Conservation (phyloP, 2,329 filamentous ascomycete species). For the Alternaria conjuncta region DNA sequence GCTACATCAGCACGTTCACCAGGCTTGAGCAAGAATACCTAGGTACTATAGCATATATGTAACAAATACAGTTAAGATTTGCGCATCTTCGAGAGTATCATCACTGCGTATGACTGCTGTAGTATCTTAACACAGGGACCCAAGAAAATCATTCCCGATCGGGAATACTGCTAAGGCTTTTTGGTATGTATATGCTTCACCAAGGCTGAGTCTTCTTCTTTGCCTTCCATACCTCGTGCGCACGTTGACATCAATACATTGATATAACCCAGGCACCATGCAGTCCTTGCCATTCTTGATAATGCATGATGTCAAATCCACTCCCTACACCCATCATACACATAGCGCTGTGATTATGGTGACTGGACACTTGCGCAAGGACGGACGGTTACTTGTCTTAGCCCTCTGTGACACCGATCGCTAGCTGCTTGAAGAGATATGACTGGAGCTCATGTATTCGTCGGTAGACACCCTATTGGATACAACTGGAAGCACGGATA, state of each 20-base stretch:
- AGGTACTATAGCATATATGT: background rate
- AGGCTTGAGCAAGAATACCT: background rate
- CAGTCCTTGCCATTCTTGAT: accelerated
- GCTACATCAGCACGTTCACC: background rate
- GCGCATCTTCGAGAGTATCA: background rate
- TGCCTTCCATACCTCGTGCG: background rate
- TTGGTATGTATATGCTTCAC: background rate
- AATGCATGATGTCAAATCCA: background rate
- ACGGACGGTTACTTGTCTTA: too few species aligned
- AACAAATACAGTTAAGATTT: background rate
- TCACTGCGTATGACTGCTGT: background rate
- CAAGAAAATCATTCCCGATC: accelerated
- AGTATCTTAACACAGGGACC: background rate
- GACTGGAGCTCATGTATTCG: background rate
- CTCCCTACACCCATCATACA: background rate
- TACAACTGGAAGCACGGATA: background rate
- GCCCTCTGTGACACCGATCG: background rate
- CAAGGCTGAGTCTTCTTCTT: background rate
- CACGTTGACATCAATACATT: background rate
- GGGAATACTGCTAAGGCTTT: accelerated
- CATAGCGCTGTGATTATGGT: background rate
- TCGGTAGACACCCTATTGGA: background rate
- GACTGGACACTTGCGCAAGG: background rate
- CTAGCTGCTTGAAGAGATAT: background rate
- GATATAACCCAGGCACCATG: accelerated